Percentiles rank a stretch among this genome's conserved stretches.
These are phyloP conservation scores for Micromonas pusilla DNA, from an alignment of 139 green algal genomes.

Conservation along the genomic window DNA sequence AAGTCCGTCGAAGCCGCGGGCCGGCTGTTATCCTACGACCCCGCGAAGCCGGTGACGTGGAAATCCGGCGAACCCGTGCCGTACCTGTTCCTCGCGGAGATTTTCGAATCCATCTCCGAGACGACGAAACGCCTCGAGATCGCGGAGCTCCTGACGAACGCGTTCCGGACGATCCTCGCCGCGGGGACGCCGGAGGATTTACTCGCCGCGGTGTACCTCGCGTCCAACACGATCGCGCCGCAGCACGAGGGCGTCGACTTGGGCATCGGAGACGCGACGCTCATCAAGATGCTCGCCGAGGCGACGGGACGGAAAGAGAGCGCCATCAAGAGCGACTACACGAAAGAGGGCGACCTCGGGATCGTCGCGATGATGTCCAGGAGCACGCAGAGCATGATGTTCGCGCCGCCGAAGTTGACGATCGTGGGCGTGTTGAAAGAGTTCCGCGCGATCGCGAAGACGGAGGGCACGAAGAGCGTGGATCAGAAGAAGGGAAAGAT, in stretches of 20 bases:
- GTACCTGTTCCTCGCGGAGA: slow-evolving; percentile 26
- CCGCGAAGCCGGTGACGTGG: slow-evolving; percentile 20
- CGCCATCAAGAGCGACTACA: slow-evolving; percentile 75
- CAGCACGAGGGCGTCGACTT: slow-evolving; percentile 88
- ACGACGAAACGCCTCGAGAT: slow-evolving; percentile 34
- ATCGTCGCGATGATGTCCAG: slow-evolving; percentile 57
- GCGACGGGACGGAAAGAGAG: slow-evolving; percentile 75
- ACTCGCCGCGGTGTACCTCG: slow-evolving; percentile 30
- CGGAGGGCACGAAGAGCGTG: slow-evolving; percentile 22
- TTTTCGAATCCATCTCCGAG: slow-evolving; percentile 29
- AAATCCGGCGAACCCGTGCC: slow-evolving; percentile 27
- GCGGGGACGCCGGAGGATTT: slow-evolving; percentile 26
- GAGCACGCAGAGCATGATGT: slow-evolving; percentile 49
- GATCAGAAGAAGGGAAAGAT: slow-evolving; percentile 49
- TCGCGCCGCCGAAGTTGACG: slow-evolving; percentile 46
- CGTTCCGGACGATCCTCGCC: slow-evolving; percentile 29
- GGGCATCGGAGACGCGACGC: slow-evolving; percentile 83
- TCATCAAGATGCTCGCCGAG: slow-evolving; percentile 81
- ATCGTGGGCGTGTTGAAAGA: slow-evolving; percentile 35
- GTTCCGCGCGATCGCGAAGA: slow-evolving; percentile 42
- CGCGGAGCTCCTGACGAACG: slow-evolving; percentile 30
- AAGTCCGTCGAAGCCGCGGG: slow-evolving; percentile 9
- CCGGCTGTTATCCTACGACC: neutral
- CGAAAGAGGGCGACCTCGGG: slow-evolving; percentile 79
- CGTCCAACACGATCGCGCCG: slow-evolving; percentile 72